Base-by-base conservation (phyloP, 2,329 filamentous ascomycete species). In the Pseudogymnoascus destructans region DNA sequence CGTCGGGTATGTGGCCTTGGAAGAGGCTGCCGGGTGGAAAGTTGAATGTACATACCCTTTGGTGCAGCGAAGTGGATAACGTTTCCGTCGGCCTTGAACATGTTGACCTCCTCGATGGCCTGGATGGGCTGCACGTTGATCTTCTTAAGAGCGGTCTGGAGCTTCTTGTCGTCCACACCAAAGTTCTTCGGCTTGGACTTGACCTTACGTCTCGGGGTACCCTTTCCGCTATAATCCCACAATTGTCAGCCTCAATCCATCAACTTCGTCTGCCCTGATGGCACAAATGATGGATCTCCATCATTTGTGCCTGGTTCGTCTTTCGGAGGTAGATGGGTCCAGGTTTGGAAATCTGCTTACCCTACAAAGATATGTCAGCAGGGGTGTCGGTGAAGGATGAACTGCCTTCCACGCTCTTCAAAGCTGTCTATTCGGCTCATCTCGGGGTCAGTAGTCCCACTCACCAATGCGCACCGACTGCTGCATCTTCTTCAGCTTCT, bases 11-110 rank as follows among this genome's bases (percentile, higher is more conserved):
- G 19, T 46, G 30, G 13, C 56, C 21, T 10, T 25, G 56, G 56
- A 57, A n/a, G 55, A 52, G 35, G n/a, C 8, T 52, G 35, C 11
- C 8, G 19, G 25, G 8, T 32, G 10, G 27, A 55, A 55, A 21
- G 38, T 33, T 11, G 30, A 13, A 36, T 21, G 46, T 27, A 60
- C 58, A 35, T 78, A 97, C 93, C 93, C 82, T 96, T 96, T 69
- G 93, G 93, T 71, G 89, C 89, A 70, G 89, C 87, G 74, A 98
- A 98, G 84, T 98, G 93, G 72, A 98, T 97, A 75, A 98, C 93
- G 76, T 98, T 98, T 75, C 93, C 93, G 74, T 98, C 93, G 73
- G 88, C 87, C 87, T 98, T 98, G 86, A 98, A 98, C 93, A 98
- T 98, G 86, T 98, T 98, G 75, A 98, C 93, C 81, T 98, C 93